These are phyloP conservation scores for Kwoniella botswanensis DNA, from an alignment of 768 basidiomycete genomes.

Conservation along the genomic window DNA sequence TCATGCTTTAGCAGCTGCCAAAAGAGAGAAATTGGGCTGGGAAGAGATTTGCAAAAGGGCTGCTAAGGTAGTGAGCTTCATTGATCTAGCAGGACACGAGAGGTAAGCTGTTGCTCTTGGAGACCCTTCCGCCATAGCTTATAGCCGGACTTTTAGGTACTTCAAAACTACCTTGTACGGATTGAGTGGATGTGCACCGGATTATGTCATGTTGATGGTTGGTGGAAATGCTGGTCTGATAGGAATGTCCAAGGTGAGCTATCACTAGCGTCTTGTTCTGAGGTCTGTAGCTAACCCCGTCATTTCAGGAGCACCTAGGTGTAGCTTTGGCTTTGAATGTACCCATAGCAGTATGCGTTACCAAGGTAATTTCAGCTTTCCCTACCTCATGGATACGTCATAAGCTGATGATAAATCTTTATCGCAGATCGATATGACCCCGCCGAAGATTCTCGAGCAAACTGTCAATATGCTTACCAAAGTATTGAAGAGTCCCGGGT, in stretches of 20 bases:
- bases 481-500: conserved; percentile 89
- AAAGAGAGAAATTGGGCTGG: conserved; percentile 86
- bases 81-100: conserved; percentile 95
- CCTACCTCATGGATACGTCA: neutral
- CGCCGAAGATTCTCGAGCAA: conserved; percentile 84
- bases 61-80: conserved; percentile 92
- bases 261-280: neutral
- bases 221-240: conserved; percentile 80
- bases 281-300: conserved; percentile 57
- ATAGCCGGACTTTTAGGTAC: conserved; percentile 37
- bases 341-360: conserved; percentile 86
- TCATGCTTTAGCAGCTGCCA: conserved; percentile 44
- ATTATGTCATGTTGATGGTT: conserved; percentile 84
- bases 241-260: conserved; percentile 58
- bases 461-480: conserved; percentile 91
- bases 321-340: conserved; percentile 92
- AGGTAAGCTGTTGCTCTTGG: conserved; percentile 65
- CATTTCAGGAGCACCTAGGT: conserved; percentile 82
- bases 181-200: conserved; percentile 86
- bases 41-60: conserved; percentile 88
- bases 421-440: conserved; percentile 91
- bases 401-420: neutral
- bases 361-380: conserved; percentile 68
- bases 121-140: neutral
- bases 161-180: conserved; percentile 87